Conservation (phyloP, 2,329 filamentous ascomycete genomes). For the Claviceps cyperi region DNA sequence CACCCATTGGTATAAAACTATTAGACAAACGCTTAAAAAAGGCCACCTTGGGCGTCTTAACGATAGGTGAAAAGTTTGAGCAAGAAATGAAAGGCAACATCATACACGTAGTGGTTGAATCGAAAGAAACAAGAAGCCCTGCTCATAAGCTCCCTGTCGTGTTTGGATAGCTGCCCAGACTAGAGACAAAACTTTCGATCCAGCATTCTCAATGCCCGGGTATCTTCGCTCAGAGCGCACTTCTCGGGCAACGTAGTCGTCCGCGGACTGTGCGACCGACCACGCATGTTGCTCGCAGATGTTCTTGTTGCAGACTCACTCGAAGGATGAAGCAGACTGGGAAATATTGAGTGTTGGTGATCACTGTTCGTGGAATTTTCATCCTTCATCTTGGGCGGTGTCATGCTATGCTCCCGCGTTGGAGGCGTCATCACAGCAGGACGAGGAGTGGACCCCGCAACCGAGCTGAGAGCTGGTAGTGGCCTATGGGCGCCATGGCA, state of each 20-base stretch:
- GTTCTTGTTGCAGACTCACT: slow-evolving; percentile 33
- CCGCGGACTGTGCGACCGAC: slow-evolving; percentile 23
- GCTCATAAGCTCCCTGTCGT: background rate
- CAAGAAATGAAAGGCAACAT: too few species aligned
- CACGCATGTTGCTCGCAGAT: slow-evolving; percentile 25
- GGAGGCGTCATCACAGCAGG: slow-evolving; percentile 24
- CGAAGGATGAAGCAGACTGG: slow-evolving; percentile 36
- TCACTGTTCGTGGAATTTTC: slow-evolving; percentile 15
- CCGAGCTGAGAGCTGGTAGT: slow-evolving; percentile 25
- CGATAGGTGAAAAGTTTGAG: too few species aligned
- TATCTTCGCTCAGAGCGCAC: slow-evolving; percentile 44
- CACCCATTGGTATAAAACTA: too few species aligned
- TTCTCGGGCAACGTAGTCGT: slow-evolving; percentile 16
- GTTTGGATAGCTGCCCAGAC: background rate
- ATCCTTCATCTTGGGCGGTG: slow-evolving; percentile 30
- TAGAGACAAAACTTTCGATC: slow-evolving; percentile 38
- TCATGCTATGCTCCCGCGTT: slow-evolving; percentile 31
- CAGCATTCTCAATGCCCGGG: slow-evolving; percentile 49
- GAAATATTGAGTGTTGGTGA: slow-evolving; percentile 30
- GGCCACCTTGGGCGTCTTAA: too few species aligned
- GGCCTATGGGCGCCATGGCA: slow-evolving; percentile 29
- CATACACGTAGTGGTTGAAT: background rate
- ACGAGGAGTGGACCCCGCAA: slow-evolving; percentile 12
- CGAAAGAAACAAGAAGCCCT: background rate
- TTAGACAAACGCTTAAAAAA: too few species aligned